Conservation (phyloP, 2,329 filamentous ascomycete genomes). For the Trichoderma asperellum region DNA sequence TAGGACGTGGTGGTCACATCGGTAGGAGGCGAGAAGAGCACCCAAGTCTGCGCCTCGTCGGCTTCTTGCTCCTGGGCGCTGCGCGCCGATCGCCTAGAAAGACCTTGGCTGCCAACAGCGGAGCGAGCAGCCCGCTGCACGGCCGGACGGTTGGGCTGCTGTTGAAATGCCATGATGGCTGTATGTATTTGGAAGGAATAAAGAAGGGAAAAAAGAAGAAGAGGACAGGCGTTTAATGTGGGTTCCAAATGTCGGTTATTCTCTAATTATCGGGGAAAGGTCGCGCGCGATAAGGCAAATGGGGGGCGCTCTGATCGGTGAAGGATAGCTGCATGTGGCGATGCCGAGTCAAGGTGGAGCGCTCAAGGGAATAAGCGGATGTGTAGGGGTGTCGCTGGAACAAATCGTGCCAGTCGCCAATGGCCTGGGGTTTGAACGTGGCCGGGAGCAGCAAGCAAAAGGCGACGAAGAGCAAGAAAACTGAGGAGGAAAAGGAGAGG, state of each 20-base stretch:
- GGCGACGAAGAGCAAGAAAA: background rate
- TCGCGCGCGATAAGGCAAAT: conserved; percentile 24
- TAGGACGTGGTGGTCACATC: conserved; percentile 66
- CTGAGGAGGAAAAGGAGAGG: conserved; percentile 8
- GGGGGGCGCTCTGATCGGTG: conserved; percentile 13
- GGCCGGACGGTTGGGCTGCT: conserved; percentile 60
- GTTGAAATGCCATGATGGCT: conserved; percentile 61
- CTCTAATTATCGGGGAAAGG: conserved; percentile 22
- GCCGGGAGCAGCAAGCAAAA: background rate
- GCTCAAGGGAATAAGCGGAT: conserved; percentile 1
- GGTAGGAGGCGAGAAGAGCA: conserved; percentile 83
- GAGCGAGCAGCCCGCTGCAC: conserved; percentile 53
- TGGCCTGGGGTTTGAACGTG: conserved; percentile 12
- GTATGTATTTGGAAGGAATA: background rate
- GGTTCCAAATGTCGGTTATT: conserved; percentile 23
- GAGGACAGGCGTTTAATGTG: conserved; percentile 11
- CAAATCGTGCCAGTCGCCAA: conserved; percentile 15
- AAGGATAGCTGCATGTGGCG: background rate
- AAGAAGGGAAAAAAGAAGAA: background rate
- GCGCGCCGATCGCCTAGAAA: conserved; percentile 35
- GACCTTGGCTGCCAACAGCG: conserved; percentile 46
- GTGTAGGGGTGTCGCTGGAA: conserved; percentile 3
- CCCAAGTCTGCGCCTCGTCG: conserved; percentile 89
- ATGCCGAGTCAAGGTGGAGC: conserved; percentile 20
- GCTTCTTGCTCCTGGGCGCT: conserved; percentile 45